These are phyloP conservation scores for Populus deltoides DNA, from an alignment of 345 rosid genomes.

Conservation along the genomic window DNA sequence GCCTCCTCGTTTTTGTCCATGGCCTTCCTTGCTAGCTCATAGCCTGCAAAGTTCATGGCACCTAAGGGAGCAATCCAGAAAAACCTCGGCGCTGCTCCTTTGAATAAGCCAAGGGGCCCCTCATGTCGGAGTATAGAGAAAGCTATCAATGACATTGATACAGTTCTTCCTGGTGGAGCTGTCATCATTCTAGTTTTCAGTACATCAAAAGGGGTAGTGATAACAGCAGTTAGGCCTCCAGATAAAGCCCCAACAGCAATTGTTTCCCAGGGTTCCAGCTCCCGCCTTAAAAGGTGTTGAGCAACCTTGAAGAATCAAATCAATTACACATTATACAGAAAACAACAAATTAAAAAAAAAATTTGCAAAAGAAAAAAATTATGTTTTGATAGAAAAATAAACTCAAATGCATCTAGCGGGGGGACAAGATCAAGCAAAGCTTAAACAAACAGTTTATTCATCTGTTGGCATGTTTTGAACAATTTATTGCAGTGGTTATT, in stretches of 20 bases:
- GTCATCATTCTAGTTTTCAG: slow-evolving; percentile 99
- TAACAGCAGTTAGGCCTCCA: slow-evolving; percentile 88
- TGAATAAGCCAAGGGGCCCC: slow-evolving; percentile 91
- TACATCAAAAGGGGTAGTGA: slow-evolving; percentile 93
- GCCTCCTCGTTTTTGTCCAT: slow-evolving; percentile 62
- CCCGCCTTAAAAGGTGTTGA: slow-evolving; percentile 66
- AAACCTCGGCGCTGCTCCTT: slow-evolving; percentile 92
- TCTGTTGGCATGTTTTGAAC: background rate
- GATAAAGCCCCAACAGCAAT: slow-evolving; percentile 85
- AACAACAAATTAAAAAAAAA: background rate
- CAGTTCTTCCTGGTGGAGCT: slow-evolving; percentile 67
- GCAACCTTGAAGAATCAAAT: slow-evolving; percentile 47
- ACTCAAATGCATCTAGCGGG: background rate
- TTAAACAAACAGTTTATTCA: background rate
- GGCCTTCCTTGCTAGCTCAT: slow-evolving; percentile 86
- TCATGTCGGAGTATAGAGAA: slow-evolving; percentile 74
- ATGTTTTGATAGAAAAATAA: background rate
- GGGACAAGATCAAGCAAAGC: background rate
- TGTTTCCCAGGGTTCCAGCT: slow-evolving; percentile 92
- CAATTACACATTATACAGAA: background rate
- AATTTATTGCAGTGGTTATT: background rate
- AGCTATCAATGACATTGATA: slow-evolving; percentile 76
- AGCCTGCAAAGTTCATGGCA: slow-evolving; percentile 99
- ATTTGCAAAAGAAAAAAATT: background rate
- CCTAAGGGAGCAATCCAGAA: slow-evolving; percentile 99